Base-by-base conservation (phyloP, 2,329 filamentous ascomycete genomes). In the Exserohilum turcica region DNA sequence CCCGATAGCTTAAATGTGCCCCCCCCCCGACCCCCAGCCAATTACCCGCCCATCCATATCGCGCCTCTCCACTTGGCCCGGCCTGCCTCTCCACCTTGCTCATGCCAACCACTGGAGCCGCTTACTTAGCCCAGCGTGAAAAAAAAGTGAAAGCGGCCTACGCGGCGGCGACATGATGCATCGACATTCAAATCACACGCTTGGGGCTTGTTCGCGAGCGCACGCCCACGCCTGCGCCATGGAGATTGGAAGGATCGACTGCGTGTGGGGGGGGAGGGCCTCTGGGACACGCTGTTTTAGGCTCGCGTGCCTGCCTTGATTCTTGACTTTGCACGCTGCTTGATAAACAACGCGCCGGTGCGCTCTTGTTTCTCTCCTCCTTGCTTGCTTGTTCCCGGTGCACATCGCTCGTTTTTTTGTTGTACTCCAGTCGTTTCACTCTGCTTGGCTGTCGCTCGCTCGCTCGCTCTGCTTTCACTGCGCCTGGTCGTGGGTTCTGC, bases 221-320 rank as follows among this genome's bases (percentile, higher is more conserved):
- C 38, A 24, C 18, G 18, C 13, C n/a, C 6, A 15, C n/a, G 18
- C 29, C 28, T 12, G 35, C 27, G 38, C 28, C 38, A 42, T 42
- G 38, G 38, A 50, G 32, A 50, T 45, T 50, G 32, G 47, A 44
- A 50, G 47, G 47, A 50, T 43, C 39, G 39, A 44, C 35, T 13
- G 39, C 24, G 28, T 37, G 39, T 31, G 27, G 36, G 27, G 38
- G 21, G 12, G 16, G 38, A 36, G 19, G 40, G 47, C 35, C 24
- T 49, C 21, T 38, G 16, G 10, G 39, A 33, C 15, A 16, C 18
- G 39, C 13, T 15, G 28, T 29, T 45, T 24, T 24, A 24, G 21
- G 21, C 21, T 24, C 21, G 21, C 21, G 21, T 24, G 4, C 4
- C 21, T 24, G 15, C 38, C 38, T 42, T 42, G 38, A 16, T 42